These are phyloP conservation scores for Aphanomyces invadans DNA, from an alignment of 352 stramenopile genomes.

Conservation along the genomic window DNA sequence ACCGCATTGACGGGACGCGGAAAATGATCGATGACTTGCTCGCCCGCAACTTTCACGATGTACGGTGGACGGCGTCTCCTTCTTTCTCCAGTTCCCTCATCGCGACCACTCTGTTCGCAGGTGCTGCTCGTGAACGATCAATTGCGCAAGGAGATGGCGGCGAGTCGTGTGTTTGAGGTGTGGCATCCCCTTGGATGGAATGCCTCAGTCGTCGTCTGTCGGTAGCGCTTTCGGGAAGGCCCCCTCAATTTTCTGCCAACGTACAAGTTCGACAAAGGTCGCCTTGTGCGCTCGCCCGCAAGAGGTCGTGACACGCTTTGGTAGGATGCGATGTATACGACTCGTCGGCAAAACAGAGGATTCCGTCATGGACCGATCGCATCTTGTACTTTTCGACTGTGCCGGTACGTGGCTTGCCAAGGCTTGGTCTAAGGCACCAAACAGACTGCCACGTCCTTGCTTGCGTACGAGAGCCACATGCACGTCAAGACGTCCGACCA, in stretches of 20 bases:
- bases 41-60: constrained; percentile 54
- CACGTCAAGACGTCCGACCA: constrained; percentile 67
- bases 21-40: constrained; percentile 80
- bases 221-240: constrained; percentile 78
- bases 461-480: constrained; percentile 61
- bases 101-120: not conserved
- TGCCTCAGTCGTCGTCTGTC: not conserved
- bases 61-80: not conserved
- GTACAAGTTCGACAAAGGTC: constrained; percentile 95
- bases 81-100: not conserved
- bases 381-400: constrained; percentile 53
- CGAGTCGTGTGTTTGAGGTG: constrained; percentile 68
- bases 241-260: constrained; percentile 89
- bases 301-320: not conserved
- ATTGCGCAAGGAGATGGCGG: constrained; percentile 71
- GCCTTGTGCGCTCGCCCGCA: too few relatives aligned
- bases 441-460: constrained; percentile 42
- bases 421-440: not conserved
- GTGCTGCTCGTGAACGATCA: constrained; percentile 89
- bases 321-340: constrained; percentile 81
- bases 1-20: constrained; percentile 88
- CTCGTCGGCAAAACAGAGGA: constrained; percentile 89
- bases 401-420: not conserved
- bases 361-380: constrained; percentile 95
- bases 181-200: not conserved